phyloP scores from a whole-genome alignment of 257 asterid genomes.

The Ophiorrhiza pumila region DNA sequence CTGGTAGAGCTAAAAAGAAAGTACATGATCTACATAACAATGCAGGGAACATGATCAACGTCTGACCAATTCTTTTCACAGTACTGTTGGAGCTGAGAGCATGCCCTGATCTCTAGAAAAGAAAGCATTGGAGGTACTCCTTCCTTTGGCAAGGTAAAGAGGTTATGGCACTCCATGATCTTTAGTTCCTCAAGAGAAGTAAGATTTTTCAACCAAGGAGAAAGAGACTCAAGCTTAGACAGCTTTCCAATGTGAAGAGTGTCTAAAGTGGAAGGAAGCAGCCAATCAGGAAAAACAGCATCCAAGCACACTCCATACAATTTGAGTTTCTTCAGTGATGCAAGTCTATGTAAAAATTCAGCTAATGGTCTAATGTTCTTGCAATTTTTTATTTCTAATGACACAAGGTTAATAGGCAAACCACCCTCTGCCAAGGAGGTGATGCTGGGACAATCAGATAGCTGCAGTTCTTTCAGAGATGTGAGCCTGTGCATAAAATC shows the following conservation, averaged over 20 bases:
- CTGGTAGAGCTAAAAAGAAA: not conserved
- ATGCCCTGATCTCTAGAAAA: constrained; percentile 40
- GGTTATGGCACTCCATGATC: constrained; percentile 38
- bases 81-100: constrained; percentile 34
- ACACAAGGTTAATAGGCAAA: constrained; percentile 38
- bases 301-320: constrained; percentile 31
- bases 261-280: constrained; percentile 44
- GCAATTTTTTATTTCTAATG: constrained; percentile 38
- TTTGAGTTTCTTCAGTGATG: constrained; percentile 43
- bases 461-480: constrained; percentile 38
- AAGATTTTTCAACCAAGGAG: constrained; percentile 50
- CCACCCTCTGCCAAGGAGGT: constrained; percentile 39
- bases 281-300: constrained; percentile 41
- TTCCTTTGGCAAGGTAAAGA: constrained; percentile 34
- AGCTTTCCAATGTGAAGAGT: constrained; percentile 35
- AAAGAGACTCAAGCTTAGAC: constrained; percentile 35
- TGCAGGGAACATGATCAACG: constrained; percentile 51
- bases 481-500: constrained; percentile 36
- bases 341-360: constrained; percentile 41
- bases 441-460: constrained; percentile 38
- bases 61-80: constrained; percentile 37
- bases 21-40: constrained; percentile 32
- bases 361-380: constrained; percentile 33
- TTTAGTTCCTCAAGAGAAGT: constrained; percentile 47
- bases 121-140: constrained; percentile 46